A percentile compares a stretch with the other conserved stretches of the same genome.
These are phyloP conservation scores for Lithohypha guttulata DNA, from an alignment of 2,329 filamentous ascomycete genomes.

Conservation along the genomic window DNA sequence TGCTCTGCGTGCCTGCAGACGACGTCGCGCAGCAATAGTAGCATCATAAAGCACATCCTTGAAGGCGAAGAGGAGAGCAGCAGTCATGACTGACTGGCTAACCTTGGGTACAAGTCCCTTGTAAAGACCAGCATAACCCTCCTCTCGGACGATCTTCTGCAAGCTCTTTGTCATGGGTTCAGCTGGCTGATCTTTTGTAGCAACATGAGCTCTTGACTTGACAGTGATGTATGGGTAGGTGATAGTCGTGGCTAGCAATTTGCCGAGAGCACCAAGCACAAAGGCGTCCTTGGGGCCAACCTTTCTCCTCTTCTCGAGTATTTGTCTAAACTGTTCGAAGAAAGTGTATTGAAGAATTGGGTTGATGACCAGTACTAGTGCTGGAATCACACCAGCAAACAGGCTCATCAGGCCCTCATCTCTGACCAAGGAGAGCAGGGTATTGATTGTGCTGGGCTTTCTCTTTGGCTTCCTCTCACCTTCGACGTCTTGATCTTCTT, in stretches of 20 bases:
- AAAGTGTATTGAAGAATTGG: constrained; percentile 97
- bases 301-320: constrained; percentile 62
- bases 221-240: constrained; percentile 99
- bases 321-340: constrained; percentile 95
- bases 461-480: constrained; percentile 38
- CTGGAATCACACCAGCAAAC: constrained; percentile 86
- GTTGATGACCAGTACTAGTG: constrained; percentile 90
- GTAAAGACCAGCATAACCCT: constrained; percentile 87
- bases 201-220: constrained; percentile 95
- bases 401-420: constrained; percentile 77
- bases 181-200: constrained; percentile 61
- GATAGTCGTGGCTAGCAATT: constrained; percentile 83
- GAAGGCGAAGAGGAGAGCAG: constrained; percentile 92
- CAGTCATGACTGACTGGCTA: constrained; percentile 90
- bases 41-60: constrained; percentile 85
- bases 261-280: constrained; percentile 81
- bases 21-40: constrained; percentile 13
- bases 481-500: constrained; percentile 42
- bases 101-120: constrained; percentile 90
- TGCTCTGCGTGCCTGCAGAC: constrained; percentile 8
- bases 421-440: constrained; percentile 65
- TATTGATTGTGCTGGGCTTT: constrained; percentile 64
- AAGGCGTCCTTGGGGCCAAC: constrained; percentile 83
- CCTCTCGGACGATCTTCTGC: constrained; percentile 68
- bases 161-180: constrained; percentile 72